Evolutionary conservation across 1,139 yeast genomes (phyloP).

Genomic region (Candida labiduridarum): DNA sequence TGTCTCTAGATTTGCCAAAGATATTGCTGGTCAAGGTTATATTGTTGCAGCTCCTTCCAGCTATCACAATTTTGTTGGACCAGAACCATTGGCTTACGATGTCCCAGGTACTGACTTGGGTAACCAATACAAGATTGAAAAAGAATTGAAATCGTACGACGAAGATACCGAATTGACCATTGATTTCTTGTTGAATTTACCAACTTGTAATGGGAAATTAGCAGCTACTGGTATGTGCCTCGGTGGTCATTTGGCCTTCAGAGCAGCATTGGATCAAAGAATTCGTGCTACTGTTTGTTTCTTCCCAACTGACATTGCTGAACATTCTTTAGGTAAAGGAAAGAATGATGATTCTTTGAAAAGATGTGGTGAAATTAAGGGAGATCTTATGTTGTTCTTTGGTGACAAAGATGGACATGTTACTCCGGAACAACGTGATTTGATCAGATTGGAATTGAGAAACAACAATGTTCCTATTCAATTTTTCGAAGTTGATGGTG

Average conservation of each 20-base stretch:
- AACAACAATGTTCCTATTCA: slow-evolving; percentile 64
- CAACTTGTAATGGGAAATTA: slow-evolving; percentile 70
- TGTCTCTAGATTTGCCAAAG: slow-evolving; percentile 74
- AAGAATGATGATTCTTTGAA: slow-evolving; percentile 63
- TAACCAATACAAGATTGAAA: slow-evolving; percentile 64
- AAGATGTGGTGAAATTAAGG: slow-evolving; percentile 54
- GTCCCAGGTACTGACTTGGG: slow-evolving; percentile 77
- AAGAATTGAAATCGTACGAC: slow-evolving; percentile 72
- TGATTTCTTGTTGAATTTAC: slow-evolving; percentile 58
- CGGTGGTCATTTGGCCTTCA: slow-evolving; percentile 81
- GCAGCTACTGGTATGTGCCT: slow-evolving; percentile 90
- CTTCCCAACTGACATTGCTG: slow-evolving; percentile 82
- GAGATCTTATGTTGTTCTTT: slow-evolving; percentile 68
- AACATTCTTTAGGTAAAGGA: slow-evolving; percentile 64
- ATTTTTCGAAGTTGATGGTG: slow-evolving; percentile 74
- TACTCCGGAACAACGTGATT: slow-evolving; percentile 75
- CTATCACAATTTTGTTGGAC: slow-evolving; percentile 71
- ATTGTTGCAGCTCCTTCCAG: slow-evolving; percentile 78
- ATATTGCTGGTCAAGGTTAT: slow-evolving; percentile 79
- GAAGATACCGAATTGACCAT: slow-evolving; percentile 70
- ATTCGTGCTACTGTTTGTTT: slow-evolving; percentile 72
- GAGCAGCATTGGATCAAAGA: slow-evolving; percentile 69
- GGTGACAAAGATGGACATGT: slow-evolving; percentile 84
- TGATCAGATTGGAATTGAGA: slow-evolving; percentile 66
- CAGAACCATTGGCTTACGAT: slow-evolving; percentile 71